Evolutionary conservation across 371 early-diverging fungal genomes (phyloP), one percentile per base, ranked within the genome.

Genomic region (Batrachochytrium dendrobatidis): DNA sequence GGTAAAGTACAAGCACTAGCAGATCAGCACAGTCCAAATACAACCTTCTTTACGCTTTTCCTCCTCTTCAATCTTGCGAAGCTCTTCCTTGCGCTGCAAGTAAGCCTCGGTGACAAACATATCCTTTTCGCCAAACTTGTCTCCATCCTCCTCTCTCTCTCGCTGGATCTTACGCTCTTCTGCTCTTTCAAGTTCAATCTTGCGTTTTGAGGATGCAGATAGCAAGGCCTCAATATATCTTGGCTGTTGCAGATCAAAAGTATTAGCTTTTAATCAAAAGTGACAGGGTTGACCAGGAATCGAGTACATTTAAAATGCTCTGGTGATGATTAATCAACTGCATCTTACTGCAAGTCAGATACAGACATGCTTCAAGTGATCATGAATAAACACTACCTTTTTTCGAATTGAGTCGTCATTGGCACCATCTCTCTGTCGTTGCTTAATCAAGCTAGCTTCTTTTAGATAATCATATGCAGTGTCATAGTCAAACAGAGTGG

Each of bases 401-500:
- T 64, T 64, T 26, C 56, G 29, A 1, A 29, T 29, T 6, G 49
- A 8, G 32, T 45, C 70, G 12, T 62, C 67, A 28, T 62, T 69
- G 8, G 59, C 50, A 26, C 65, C 67, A 29, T 67, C 59, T 24
- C 33, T 60, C 52, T 52, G 49, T 34, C 61, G 60, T 58, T 81
- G 76, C 30, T 72, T 73, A 20, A 72, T 63, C 12, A 44, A 73
- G 34, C 88, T 32, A 32, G 30, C 86, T 0, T 74, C 72, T 65
- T 89, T 92, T 56, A 93, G 77, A 55, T 82, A 83, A 59, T 94
- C 95, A 65, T 91, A 94, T 0, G 88, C 85, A 4, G 82, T 89
- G 66, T 95, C 96, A 63, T 95, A 95, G 58, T 89, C 93, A 68
- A 86, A 95, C 2, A 88, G 82, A 25, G 76, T 85, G 1, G 94